These are phyloP conservation scores for Hypoxylon sp. DNA, from an alignment of 2,329 filamentous ascomycete species.

Conservation along the genomic window DNA sequence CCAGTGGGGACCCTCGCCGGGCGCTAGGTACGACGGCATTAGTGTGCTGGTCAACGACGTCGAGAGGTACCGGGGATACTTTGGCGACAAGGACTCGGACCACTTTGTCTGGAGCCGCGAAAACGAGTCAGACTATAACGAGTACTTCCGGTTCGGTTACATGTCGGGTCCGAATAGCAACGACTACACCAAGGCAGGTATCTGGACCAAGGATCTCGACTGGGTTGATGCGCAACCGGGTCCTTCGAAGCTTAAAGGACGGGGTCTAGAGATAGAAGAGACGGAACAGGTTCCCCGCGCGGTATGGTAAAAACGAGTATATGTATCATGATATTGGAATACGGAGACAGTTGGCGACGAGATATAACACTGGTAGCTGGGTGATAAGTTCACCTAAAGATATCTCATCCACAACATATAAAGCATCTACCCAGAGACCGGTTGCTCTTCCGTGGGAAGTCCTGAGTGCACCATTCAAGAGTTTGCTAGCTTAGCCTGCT, in stretches of 20 bases:
- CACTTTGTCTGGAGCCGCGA: slow-evolving; percentile 68
- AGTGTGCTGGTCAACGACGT: slow-evolving; percentile 87
- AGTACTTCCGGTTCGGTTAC: slow-evolving; percentile 82
- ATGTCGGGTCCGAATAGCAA: slow-evolving; percentile 69
- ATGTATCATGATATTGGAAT: slow-evolving; percentile 17
- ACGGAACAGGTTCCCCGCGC: slow-evolving; percentile 22
- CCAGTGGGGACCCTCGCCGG: slow-evolving; percentile 57
- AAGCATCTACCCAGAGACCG: too few relatives aligned
- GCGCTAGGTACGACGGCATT: slow-evolving; percentile 72
- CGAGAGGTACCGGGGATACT: slow-evolving; percentile 78
- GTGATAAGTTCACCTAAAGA: background rate
- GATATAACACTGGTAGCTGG: background rate
- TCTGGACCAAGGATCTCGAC: slow-evolving; percentile 68
- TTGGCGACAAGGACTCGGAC: slow-evolving; percentile 60
- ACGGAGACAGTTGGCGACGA: background rate
- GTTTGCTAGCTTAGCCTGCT: too few relatives aligned
- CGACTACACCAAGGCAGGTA: slow-evolving; percentile 80
- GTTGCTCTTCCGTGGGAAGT: too few relatives aligned
- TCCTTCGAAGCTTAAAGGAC: slow-evolving; percentile 57
- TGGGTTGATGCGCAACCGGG: slow-evolving; percentile 73
- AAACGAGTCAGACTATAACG: slow-evolving; percentile 56
- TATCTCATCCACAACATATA: too few relatives aligned
- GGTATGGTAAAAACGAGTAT: slow-evolving; percentile 22
- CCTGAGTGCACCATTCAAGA: too few relatives aligned
- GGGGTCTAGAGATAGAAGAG: slow-evolving; percentile 31